phyloP scores from a whole-genome alignment of 345 rosid species.

The Moricandia moricandioides region DNA sequence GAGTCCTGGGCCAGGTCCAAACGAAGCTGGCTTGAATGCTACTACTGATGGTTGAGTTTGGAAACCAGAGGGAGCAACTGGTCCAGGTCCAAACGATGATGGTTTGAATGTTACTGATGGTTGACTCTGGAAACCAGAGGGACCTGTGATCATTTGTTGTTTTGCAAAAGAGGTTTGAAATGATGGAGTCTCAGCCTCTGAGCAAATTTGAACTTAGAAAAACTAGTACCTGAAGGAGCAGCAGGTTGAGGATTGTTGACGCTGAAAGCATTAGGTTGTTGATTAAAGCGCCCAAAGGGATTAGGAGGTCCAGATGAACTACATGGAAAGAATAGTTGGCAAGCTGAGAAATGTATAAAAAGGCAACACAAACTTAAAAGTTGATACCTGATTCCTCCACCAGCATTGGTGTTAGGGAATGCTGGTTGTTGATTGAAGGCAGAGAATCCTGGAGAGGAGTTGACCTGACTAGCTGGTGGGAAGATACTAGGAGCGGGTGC shows the following conservation, averaged over 20 bases:
- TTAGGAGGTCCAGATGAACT: conserved; percentile 48
- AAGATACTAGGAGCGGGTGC: conserved; percentile 34
- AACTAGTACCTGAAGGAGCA: conserved; percentile 34
- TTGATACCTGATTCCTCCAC: conserved; percentile 43
- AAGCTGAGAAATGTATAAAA: conserved; percentile 27
- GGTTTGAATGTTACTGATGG: conserved; percentile 15
- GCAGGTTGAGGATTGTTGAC: conserved; percentile 31
- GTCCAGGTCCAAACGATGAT: conserved; percentile 34
- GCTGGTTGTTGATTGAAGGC: conserved; percentile 49
- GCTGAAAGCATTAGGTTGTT: conserved; percentile 39
- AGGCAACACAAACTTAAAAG: neutral
- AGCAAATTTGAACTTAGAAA: neutral
- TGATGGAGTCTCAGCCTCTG: conserved; percentile 1
- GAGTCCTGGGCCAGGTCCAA: conserved; percentile 26
- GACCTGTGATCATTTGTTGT: conserved; percentile 27
- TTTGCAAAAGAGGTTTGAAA: conserved; percentile 6
- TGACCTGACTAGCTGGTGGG: conserved; percentile 44
- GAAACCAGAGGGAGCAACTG: neutral
- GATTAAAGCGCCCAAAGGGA: conserved; percentile 43
- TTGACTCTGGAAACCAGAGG: conserved; percentile 10
- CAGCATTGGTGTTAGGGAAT: conserved; percentile 40
- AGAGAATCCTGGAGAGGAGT: conserved; percentile 44
- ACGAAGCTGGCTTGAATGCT: conserved; percentile 29
- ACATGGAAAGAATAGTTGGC: conserved; percentile 36
- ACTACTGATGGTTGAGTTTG: conserved; percentile 13